Evolutionary conservation across 768 basidiomycete species (phyloP).

Genomic region (Russula brevipes): DNA sequence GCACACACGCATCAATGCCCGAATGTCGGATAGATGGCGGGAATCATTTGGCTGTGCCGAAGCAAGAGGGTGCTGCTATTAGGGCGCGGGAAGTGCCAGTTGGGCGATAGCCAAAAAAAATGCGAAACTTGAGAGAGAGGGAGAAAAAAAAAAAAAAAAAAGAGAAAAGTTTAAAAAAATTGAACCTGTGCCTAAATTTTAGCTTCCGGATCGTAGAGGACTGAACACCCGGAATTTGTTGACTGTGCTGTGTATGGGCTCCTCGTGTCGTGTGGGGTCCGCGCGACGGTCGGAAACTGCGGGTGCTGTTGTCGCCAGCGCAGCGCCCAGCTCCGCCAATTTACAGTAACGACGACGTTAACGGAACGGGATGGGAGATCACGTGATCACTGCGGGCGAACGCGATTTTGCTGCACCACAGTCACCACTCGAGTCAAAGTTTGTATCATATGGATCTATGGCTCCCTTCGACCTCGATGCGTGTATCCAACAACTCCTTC

Average conservation of each 20-base stretch:
- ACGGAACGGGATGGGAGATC: neutral
- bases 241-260: too few species aligned
- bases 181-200: neutral
- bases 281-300: too few species aligned
- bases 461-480: slow-evolving; percentile 92
- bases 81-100: neutral
- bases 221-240: too few species aligned
- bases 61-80: neutral
- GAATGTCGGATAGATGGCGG: slow-evolving; percentile 10
- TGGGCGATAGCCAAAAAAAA: neutral
- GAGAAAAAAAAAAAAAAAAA: neutral
- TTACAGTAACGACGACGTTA: too few species aligned
- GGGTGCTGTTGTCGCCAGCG: too few species aligned
- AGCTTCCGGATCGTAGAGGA: neutral
- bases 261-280: too few species aligned
- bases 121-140: neutral
- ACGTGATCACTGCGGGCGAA: neutral
- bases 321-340: too few species aligned
- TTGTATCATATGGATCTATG: slow-evolving; percentile 29
- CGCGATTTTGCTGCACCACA: neutral
- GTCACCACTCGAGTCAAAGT: neutral
- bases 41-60: neutral
- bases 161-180: neutral
- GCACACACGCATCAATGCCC: neutral
- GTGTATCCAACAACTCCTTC: slow-evolving; percentile 84